phyloP scores from a whole-genome alignment of 805 yeast genomes.

The Yamadazyma kitorensis region DNA sequence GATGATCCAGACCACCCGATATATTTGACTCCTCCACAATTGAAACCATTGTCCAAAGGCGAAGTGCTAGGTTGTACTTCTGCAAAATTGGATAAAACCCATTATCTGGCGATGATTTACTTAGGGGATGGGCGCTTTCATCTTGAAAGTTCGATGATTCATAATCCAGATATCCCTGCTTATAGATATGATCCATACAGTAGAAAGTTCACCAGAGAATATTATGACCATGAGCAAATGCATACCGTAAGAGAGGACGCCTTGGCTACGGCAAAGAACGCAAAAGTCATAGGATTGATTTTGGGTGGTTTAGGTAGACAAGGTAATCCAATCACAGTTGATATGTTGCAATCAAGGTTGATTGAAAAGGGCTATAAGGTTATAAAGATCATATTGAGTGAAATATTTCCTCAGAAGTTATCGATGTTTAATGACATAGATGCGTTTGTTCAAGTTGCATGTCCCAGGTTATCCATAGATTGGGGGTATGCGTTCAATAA shows the following conservation, averaged over 20 bases:
- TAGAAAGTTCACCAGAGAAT: constrained; percentile 84
- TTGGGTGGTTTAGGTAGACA: constrained; percentile 95
- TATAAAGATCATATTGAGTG: constrained; percentile 81
- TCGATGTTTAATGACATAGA: constrained; percentile 92
- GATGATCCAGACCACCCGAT: constrained; percentile 48
- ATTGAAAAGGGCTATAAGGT: constrained; percentile 57
- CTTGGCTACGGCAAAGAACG: constrained; percentile 54
- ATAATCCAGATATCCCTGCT: constrained; percentile 90
- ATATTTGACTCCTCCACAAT: constrained; percentile 81
- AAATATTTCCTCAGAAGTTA: constrained; percentile 88
- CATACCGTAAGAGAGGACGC: constrained; percentile 73
- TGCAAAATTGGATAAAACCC: constrained; percentile 64
- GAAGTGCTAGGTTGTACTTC: constrained; percentile 97
- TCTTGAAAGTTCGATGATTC: constrained; percentile 94
- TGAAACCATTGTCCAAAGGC: constrained; percentile 88
- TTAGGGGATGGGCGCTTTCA: constrained; percentile 97
- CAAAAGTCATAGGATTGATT: constrained; percentile 75
- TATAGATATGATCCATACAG: constrained; percentile 94
- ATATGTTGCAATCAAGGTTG: constrained; percentile 58
- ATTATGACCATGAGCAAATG: constrained; percentile 84
- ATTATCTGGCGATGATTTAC: constrained; percentile 78
- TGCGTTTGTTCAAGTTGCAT: constrained; percentile 95
- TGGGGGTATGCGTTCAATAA: constrained; percentile 98
- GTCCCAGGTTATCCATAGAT: constrained; percentile 93
- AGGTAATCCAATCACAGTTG: constrained; percentile 79